Base-by-base conservation (phyloP, 768 basidiomycete species). In the Pulveroboletus sp. region DNA sequence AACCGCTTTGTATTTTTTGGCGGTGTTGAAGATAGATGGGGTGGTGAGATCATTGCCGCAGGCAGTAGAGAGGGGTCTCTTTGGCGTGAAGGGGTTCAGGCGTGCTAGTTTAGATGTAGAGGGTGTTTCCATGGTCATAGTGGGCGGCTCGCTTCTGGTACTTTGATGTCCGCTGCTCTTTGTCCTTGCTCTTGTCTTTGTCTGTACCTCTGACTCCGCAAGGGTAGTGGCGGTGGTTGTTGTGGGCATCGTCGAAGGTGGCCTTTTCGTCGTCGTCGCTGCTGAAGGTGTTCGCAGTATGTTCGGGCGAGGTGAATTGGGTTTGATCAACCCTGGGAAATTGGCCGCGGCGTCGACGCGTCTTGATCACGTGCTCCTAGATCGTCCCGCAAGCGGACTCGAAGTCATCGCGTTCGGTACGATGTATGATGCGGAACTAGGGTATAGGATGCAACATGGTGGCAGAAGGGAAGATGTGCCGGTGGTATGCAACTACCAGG, bases 1-100 rank as follows among this genome's bases (percentile, higher is more conserved):
- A 1, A 79, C 60, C 0, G 84, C 80, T 60, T 84, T 86, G 71
- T 83, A 86, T 62, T 83, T 84, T 73, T 83, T 86, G 58, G 76
- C 67, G 8, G 81, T 77, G 2, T 30, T 58, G 26, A 71, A 66
- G n/a, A 68, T 46, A 44, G 69, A 70, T 10, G 71, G 66, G 0
- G 71, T 72, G 3, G 69, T 47, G 0, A 74, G 55, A 33, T 73
- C 69, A 14, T 51, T 64, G 18, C 68, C 65, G n/a, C 70, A 58
- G 8, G 31, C 24, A 14, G 65, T 62, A 28, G 74, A 78, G 38
- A 74, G 63, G 2, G 78, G 74, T 17, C 80, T 73, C 56, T 76
- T 81, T 15, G 82, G 82, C 1, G 81, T 83, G 53, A 81, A 83
- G 3, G 76, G 77, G 13, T 69, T 59, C 4, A 71, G 64, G 11